phyloP scores from a whole-genome alignment of 1,284 basidiomycete species.

The Agroathelia rolfsii region DNA sequence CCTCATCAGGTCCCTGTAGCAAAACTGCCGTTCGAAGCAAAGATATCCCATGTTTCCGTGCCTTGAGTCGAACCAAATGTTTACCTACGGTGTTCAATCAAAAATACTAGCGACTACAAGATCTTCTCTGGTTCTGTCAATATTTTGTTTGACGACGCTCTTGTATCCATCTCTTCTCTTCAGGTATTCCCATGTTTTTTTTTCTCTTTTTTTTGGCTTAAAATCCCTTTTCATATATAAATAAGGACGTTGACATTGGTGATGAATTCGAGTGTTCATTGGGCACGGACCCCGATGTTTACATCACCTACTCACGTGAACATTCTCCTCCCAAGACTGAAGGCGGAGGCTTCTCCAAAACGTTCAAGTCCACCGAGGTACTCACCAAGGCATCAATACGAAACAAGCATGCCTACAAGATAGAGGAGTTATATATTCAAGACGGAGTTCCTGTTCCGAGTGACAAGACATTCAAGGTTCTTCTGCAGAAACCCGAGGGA shows the following conservation, averaged over 20 bases:
- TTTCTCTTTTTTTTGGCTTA: too few species aligned
- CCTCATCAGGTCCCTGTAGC: slow-evolving; percentile 46
- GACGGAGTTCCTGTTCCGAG: slow-evolving; percentile 36
- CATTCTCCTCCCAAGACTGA: slow-evolving; percentile 23
- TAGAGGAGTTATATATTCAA: slow-evolving; percentile 34
- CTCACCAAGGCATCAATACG: slow-evolving; percentile 33
- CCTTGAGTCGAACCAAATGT: slow-evolving; percentile 36
- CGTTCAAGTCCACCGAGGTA: slow-evolving; percentile 31
- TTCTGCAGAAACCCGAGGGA: slow-evolving; percentile 35
- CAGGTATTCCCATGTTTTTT: too few species aligned
- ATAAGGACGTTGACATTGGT: slow-evolving; percentile 33
- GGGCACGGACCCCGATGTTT: slow-evolving; percentile 37
- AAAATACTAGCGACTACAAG: slow-evolving; percentile 42
- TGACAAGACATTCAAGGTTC: slow-evolving; percentile 29
- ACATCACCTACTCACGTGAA: slow-evolving; percentile 37
- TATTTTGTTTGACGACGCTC: slow-evolving; percentile 40
- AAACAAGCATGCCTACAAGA: slow-evolving; percentile 36
- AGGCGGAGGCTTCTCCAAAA: slow-evolving; percentile 33
- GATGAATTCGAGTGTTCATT: slow-evolving; percentile 46
- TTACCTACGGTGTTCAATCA: slow-evolving; percentile 40
- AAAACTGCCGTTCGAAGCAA: slow-evolving; percentile 34
- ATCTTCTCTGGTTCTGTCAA: slow-evolving; percentile 40
- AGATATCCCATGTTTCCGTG: slow-evolving; percentile 37
- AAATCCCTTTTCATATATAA: background rate
- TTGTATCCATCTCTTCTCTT: slow-evolving; percentile 37